These are phyloP conservation scores for Beverwykella pulmonaria DNA, from an alignment of 495 filamentous ascomycete species.

Conservation along the genomic window DNA sequence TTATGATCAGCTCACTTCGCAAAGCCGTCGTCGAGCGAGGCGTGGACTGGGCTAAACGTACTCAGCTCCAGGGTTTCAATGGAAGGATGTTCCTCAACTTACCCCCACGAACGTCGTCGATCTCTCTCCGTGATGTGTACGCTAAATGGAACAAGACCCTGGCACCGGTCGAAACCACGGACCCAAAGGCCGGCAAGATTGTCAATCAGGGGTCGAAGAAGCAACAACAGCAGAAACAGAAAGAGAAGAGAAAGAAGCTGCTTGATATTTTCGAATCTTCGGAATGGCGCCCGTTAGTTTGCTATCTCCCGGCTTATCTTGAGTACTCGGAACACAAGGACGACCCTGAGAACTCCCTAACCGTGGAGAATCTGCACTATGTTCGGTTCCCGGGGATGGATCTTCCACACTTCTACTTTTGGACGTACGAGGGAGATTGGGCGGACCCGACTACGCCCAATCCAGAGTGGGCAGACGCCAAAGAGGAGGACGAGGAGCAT, in stretches of 20 bases:
- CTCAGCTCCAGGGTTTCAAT: constrained; percentile 17
- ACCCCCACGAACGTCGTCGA: background rate
- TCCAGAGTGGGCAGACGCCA: constrained; percentile 2
- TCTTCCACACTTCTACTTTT: constrained; percentile 31
- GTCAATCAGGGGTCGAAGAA: background rate
- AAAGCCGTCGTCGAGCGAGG: constrained; percentile 21
- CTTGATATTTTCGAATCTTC: constrained; percentile 12
- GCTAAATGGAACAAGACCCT: constrained; percentile 2
- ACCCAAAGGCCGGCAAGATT: background rate
- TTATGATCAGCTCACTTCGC: constrained; percentile 12
- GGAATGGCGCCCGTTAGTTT: constrained; percentile 20
- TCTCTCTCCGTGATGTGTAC: constrained; percentile 1
- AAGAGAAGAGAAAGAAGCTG: constrained; percentile 23
- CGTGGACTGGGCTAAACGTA: constrained; percentile 17
- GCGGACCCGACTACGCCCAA: constrained; percentile 23
- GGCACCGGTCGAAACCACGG: background rate
- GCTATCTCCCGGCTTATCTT: constrained; percentile 25
- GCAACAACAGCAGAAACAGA: background rate
- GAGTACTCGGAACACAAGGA: constrained; percentile 9
- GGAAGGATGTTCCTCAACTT: constrained; percentile 20
- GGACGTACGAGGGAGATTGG: constrained; percentile 22
- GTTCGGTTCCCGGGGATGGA: constrained; percentile 24
- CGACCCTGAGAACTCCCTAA: background rate
- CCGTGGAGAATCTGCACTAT: constrained; percentile 23
- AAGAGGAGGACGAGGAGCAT: constrained; percentile 1